A percentile compares a stretch with the other conserved stretches of the same genome.
phyloP scores from a whole-genome alignment of 1,284 basidiomycete species.

The Pseudozyma hubeiensis region DNA sequence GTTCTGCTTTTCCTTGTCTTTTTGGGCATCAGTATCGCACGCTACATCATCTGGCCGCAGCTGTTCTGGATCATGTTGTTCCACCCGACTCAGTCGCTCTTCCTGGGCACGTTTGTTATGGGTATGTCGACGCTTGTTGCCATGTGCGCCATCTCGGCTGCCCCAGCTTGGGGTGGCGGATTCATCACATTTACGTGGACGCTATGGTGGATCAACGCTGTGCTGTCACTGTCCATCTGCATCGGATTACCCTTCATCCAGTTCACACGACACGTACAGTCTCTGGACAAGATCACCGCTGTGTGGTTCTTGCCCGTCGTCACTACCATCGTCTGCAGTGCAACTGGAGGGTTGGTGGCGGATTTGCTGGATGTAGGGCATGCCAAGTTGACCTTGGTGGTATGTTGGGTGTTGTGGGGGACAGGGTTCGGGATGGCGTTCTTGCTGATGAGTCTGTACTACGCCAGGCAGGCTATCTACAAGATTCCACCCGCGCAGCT shows the following conservation, averaged over 20 bases:
- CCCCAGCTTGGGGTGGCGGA: slow-evolving; percentile 71
- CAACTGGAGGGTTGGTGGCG: slow-evolving; percentile 76
- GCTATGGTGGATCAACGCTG: slow-evolving; percentile 80
- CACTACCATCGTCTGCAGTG: slow-evolving; percentile 77
- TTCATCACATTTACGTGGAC: slow-evolving; percentile 77
- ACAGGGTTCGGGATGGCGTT: slow-evolving; percentile 72
- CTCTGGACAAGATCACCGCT: slow-evolving; percentile 69
- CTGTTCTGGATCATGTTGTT: slow-evolving; percentile 74
- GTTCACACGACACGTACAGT: slow-evolving; percentile 76
- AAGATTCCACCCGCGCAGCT: slow-evolving; percentile 70
- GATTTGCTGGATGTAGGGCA: slow-evolving; percentile 71
- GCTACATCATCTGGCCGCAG: slow-evolving; percentile 75
- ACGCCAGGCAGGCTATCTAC: slow-evolving; percentile 72
- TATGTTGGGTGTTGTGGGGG: slow-evolving; percentile 71
- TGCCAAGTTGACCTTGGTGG: slow-evolving; percentile 73
- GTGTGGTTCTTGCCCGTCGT: slow-evolving; percentile 77
- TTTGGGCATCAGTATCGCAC: slow-evolving; percentile 67
- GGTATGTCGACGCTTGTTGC: slow-evolving; percentile 76
- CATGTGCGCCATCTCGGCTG: slow-evolving; percentile 71
- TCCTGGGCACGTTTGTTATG: slow-evolving; percentile 79
- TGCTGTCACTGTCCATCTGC: slow-evolving; percentile 74
- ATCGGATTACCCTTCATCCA: slow-evolving; percentile 78
- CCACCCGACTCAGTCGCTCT: slow-evolving; percentile 78
- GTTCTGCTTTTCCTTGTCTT: slow-evolving; percentile 76
- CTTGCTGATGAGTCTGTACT: slow-evolving; percentile 74